Evolutionary conservation across 1,139 yeast species (phyloP).

Genomic region (Pichia sp.): DNA sequence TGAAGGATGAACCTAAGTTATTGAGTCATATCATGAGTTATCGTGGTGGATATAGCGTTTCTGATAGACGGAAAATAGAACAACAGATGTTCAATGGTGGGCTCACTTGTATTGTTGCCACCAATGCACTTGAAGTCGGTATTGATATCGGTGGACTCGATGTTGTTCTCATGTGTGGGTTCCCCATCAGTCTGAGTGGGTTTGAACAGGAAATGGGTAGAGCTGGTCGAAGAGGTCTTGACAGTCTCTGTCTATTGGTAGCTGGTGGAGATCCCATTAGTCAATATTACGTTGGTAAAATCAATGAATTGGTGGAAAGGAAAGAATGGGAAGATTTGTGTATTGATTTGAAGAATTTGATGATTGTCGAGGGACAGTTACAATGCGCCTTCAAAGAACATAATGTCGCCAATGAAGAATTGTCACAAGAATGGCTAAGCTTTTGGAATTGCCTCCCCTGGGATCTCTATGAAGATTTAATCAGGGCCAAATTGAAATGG

Average conservation of each 20-base stretch:
- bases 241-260: constrained; percentile 74
- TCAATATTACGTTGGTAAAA: constrained; percentile 71
- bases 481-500: constrained; percentile 33
- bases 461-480: constrained; percentile 31
- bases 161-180: constrained; percentile 87
- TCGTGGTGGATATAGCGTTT: constrained; percentile 87
- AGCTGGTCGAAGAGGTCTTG: constrained; percentile 77
- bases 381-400: constrained; percentile 93
- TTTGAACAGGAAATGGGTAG: constrained; percentile 95
- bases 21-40: constrained; percentile 80
- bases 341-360: constrained; percentile 43
- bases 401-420: constrained; percentile 39
- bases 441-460: constrained; percentile 16
- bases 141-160: constrained; percentile 91
- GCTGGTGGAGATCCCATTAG: constrained; percentile 85
- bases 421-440: constrained; percentile 13
- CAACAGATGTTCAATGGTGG: constrained; percentile 83
- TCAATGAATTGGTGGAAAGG: constrained; percentile 48
- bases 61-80: constrained; percentile 82
- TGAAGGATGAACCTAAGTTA: constrained; percentile 38
- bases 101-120: constrained; percentile 80
- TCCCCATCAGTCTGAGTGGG: constrained; percentile 79
- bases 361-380: constrained; percentile 70
- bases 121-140: constrained; percentile 92
- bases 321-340: constrained; percentile 47